Conservation (phyloP, 257 asterid genomes). For the Nyctanthes arbortristis region DNA sequence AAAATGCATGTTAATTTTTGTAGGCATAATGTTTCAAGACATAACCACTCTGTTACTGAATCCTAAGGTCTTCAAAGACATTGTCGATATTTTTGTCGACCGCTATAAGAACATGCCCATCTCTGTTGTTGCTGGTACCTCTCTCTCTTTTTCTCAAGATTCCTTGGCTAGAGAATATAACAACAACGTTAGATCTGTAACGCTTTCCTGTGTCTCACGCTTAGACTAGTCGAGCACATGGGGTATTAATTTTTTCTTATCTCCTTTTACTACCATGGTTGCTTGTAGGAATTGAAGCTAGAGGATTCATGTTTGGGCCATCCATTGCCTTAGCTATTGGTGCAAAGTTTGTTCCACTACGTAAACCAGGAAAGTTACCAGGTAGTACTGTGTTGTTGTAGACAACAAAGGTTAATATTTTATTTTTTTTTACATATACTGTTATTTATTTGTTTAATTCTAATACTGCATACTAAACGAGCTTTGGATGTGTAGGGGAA, state of each 20-base stretch:
- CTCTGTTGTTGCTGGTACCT: constrained; percentile 81
- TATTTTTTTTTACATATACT: too few relatives aligned
- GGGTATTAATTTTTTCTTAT: not conserved
- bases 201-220: too few relatives aligned
- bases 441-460: too few relatives aligned
- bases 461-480: not conserved
- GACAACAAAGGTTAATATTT: too few relatives aligned
- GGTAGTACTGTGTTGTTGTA: too few relatives aligned
- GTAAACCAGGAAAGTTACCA: constrained; percentile 77
- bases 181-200: too few relatives aligned
- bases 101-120: constrained; percentile 77
- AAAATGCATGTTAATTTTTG: not conserved
- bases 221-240: too few relatives aligned
- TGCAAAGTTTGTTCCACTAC: constrained; percentile 76
- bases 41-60: constrained; percentile 73
- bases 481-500: constrained; percentile 43
- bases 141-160: constrained; percentile 12
- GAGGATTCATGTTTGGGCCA: constrained; percentile 87
- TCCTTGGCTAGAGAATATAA: too few relatives aligned
- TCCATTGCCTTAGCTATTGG: constrained; percentile 78
- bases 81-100: constrained; percentile 83
- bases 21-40: constrained; percentile 90
- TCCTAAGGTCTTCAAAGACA: constrained; percentile 72
- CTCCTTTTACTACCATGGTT: not conserved
- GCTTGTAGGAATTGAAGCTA: constrained; percentile 67